Conservation (phyloP, 2,329 filamentous ascomycete species). For the Cadophora sp. region DNA sequence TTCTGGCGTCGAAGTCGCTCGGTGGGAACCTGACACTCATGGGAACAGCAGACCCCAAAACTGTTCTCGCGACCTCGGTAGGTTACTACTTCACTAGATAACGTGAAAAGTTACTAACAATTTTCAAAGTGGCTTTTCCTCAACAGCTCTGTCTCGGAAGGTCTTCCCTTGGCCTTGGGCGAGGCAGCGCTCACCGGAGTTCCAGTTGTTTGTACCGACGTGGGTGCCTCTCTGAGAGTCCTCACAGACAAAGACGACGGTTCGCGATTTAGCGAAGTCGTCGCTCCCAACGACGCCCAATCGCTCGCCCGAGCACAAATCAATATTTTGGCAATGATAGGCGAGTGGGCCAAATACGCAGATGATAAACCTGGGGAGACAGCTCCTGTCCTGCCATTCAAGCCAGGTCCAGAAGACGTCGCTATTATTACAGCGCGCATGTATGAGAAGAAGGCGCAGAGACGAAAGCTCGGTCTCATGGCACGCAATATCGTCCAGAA, state of each 20-base stretch:
- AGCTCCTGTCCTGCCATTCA: slow-evolving; percentile 48
- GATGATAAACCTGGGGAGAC: slow-evolving; percentile 41
- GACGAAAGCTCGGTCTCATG: slow-evolving; percentile 63
- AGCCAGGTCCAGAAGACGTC: slow-evolving; percentile 56
- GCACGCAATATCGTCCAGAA: slow-evolving; percentile 64
- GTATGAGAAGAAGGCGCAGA: slow-evolving; percentile 62
- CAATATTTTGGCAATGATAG: slow-evolving; percentile 65
- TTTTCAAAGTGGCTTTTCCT: slow-evolving; percentile 55
- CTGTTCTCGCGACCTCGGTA: slow-evolving; percentile 46
- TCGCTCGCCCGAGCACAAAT: slow-evolving; percentile 67
- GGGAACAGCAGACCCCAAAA: slow-evolving; percentile 50
- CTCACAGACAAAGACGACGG: slow-evolving; percentile 59
- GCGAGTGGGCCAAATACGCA: slow-evolving; percentile 65
- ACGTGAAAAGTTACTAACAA: not conserved
- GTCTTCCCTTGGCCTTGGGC: slow-evolving; percentile 61
- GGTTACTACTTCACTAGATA: not conserved
- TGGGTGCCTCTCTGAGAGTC: slow-evolving; percentile 60
- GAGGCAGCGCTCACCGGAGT: slow-evolving; percentile 63
- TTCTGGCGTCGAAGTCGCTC: slow-evolving; percentile 43
- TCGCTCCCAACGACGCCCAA: slow-evolving; percentile 67
- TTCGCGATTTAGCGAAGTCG: slow-evolving; percentile 63
- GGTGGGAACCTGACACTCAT: slow-evolving; percentile 42
- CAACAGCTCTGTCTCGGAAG: slow-evolving; percentile 63
- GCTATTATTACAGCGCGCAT: slow-evolving; percentile 59
- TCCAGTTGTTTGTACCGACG: slow-evolving; percentile 62